Base-by-base conservation (phyloP, 495 filamentous ascomycete genomes). In the Glutinoglossum americanum region DNA sequence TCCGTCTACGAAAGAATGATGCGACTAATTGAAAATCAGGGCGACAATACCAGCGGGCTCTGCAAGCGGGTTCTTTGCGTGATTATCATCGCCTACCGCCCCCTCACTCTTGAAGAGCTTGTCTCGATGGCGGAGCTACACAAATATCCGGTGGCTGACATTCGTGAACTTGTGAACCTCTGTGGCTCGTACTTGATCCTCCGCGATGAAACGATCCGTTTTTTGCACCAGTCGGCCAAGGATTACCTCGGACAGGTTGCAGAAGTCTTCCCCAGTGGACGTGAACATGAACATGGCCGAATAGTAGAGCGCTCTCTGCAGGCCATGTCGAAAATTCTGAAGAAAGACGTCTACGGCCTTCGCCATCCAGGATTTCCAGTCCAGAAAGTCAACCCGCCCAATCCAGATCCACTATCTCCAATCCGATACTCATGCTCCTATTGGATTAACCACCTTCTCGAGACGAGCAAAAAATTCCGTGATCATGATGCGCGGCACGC, bases 351-450 rank as follows among this genome's bases (percentile, higher is more conserved):
- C 15, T 39, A 17, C 37, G 13, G 37, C 37, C 37, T 39, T 13
- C 37, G 37, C 9, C 7, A 2, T 10, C 5, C 13, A 39, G 37
- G 37, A 11, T 39, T 4, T 39, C 37, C 30, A 33, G 3, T 9
- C 30, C 30, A 9, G 30, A 9, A 33, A 33, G 30, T 9, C 30
- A 3, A 9, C 30, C 30, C 30, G 9, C 30, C 30, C 9, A 39
- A 39, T 17, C 2, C 7, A 64, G 33, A 23, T 32, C 32, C 59
- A 54, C 17, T 57, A 9, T 21, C 25, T 10, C 28, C 27, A n/a
- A 35, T 69, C 25, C 62, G 63, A 54, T 71, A 69, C 60, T 63
- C 67, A 30, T 69, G 65, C 51, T 54, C 53, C 7, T 64, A 69
- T 57, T 68, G 62, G 68, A 54, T 65, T 10, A 15, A 65, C 10